Evolutionary conservation across 148 eudicot species (phyloP).

Genomic region (Rhododendron simsii): DNA sequence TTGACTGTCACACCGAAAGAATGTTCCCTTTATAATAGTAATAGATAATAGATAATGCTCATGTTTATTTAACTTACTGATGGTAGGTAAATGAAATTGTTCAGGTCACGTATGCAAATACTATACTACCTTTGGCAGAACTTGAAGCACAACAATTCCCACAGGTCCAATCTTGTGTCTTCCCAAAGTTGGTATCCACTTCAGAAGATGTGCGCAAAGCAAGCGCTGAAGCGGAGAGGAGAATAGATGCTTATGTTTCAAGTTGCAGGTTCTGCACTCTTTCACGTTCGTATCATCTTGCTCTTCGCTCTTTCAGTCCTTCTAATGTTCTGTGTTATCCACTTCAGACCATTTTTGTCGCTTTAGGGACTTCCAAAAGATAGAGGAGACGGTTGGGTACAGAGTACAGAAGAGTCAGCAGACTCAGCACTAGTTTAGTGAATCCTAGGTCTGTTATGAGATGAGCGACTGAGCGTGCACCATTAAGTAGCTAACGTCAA

Average conservation of each 20-base stretch:
- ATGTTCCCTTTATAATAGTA: too few relatives aligned
- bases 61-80: not conserved
- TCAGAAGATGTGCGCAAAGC: constrained; percentile 84
- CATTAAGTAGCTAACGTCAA: not conserved
- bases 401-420: not conserved
- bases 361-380: not conserved
- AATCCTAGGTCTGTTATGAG: not conserved
- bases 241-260: constrained; percentile 55
- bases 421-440: not conserved
- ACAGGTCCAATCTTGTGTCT: constrained; percentile 83
- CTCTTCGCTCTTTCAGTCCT: not conserved
- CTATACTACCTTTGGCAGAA: constrained; percentile 62
- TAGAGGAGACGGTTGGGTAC: not conserved
- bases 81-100: constrained; percentile 6
- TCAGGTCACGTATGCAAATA: constrained; percentile 71
- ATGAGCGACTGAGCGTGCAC: not conserved
- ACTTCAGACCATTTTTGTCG: not conserved
- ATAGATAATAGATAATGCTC: not conserved
- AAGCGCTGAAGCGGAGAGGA: constrained; percentile 80
- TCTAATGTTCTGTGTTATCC: not conserved
- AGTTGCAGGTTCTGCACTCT: constrained; percentile 63
- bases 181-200: constrained; percentile 67
- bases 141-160: constrained; percentile 84
- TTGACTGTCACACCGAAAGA: too few relatives aligned
- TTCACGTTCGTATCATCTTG: not conserved